Conservation (phyloP, 2,329 filamentous ascomycete species). For the Cladosporium oxysporum region DNA sequence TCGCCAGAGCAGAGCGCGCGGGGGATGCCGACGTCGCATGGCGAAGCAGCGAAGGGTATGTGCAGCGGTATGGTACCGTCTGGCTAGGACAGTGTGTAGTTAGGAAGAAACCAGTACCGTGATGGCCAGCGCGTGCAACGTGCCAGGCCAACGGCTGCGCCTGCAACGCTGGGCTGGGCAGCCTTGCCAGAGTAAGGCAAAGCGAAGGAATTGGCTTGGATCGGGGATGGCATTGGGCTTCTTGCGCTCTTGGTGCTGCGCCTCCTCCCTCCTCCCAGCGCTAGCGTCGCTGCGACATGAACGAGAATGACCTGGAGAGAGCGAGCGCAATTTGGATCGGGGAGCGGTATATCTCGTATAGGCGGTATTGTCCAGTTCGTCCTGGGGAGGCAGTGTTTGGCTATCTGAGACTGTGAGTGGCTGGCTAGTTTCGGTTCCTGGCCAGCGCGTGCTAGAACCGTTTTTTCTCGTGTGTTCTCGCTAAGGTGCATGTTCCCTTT, state of each 20-base stretch:
- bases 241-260: neutral
- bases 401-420: neutral
- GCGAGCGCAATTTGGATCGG: neutral
- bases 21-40: neutral
- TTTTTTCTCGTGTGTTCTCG: neutral
- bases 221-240: too few relatives aligned
- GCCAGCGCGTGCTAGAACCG: neutral
- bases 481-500: conserved; percentile 14
- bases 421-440: conserved; percentile 12
- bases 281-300: neutral
- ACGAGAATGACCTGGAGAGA: neutral
- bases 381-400: neutral
- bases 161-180: neutral
- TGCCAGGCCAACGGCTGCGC: neutral
- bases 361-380: neutral
- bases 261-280: neutral
- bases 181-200: neutral
- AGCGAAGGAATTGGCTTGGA: neutral
- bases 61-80: neutral
- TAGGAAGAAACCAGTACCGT: neutral
- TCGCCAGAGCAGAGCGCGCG: neutral
- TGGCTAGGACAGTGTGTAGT: neutral
- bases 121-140: neutral
- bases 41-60: too few relatives aligned
- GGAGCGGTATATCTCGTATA: neutral